Conservation (phyloP, 768 basidiomycete species). For the Dictyophora rubrovolvata region DNA sequence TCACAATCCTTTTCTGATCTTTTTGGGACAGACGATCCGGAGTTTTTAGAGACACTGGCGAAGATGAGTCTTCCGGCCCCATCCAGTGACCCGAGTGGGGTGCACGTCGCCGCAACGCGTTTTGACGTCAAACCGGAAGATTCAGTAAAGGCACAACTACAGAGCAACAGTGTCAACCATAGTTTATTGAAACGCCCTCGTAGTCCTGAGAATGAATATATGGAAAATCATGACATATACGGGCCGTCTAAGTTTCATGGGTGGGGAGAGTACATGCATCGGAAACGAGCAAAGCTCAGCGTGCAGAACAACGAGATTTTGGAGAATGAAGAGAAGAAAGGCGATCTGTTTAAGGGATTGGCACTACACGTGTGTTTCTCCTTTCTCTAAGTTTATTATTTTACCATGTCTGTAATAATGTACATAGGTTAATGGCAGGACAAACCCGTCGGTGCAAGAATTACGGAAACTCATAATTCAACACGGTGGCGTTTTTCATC, state of each 20-base stretch:
- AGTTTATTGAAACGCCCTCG: neutral
- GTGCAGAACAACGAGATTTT: slow-evolving; percentile 53
- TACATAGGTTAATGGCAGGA: slow-evolving; percentile 79
- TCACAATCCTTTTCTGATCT: slow-evolving; percentile 8
- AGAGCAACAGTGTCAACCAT: neutral
- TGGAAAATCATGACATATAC: slow-evolving; percentile 35
- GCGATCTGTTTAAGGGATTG: slow-evolving; percentile 59
- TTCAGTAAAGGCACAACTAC: neutral
- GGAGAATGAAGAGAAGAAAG: slow-evolving; percentile 18
- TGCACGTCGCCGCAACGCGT: neutral
- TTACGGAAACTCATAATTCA: slow-evolving; percentile 68
- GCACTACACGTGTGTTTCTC: slow-evolving; percentile 66
- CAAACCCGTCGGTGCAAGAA: slow-evolving; percentile 77
- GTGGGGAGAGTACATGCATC: slow-evolving; percentile 80
- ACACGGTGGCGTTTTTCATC: slow-evolving; percentile 75
- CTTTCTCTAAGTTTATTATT: neutral
- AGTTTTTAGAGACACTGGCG: slow-evolving; percentile 10
- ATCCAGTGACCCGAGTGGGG: neutral
- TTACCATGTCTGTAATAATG: neutral
- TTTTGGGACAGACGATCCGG: slow-evolving; percentile 12
- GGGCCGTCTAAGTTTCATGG: slow-evolving; percentile 73
- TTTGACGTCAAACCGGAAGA: neutral
- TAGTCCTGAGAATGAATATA: neutral
- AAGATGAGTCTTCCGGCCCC: neutral
- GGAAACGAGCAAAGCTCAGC: slow-evolving; percentile 86